phyloP scores from a whole-genome alignment of 768 basidiomycete species.

The Daedalea quercina region DNA sequence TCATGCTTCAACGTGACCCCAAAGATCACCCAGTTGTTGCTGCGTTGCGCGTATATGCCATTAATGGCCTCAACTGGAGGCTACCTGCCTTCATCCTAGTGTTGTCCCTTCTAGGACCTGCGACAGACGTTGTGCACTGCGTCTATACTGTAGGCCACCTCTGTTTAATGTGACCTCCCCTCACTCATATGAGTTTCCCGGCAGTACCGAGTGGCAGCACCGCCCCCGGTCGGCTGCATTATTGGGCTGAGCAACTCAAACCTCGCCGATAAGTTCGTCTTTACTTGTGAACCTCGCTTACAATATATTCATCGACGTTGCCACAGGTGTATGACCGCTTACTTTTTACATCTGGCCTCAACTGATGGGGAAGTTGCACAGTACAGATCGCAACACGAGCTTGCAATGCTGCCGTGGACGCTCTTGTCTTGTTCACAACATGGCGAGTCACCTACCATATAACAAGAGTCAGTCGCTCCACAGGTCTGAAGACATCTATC shows the following conservation, averaged over 20 bases:
- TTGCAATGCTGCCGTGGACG: neutral
- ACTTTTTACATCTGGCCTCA: neutral
- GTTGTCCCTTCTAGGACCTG: neutral
- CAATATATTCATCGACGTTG: neutral
- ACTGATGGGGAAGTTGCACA: neutral
- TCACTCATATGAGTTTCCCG: neutral
- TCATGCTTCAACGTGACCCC: neutral
- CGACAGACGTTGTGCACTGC: neutral
- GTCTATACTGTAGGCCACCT: neutral
- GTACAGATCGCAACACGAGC: neutral
- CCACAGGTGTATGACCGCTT: neutral
- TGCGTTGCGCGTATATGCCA: neutral
- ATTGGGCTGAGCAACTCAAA: neutral
- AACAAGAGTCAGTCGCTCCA: neutral
- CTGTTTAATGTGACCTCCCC: neutral
- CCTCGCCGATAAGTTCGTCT: neutral
- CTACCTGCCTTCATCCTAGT: neutral
- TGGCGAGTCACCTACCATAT: neutral
- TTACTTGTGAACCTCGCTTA: neutral
- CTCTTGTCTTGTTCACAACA: neutral
- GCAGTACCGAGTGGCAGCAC: neutral
- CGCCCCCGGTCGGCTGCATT: neutral
- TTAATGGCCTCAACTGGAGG: neutral
- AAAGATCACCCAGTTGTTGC: neutral
- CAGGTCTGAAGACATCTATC: neutral